Percentiles rank a stretch among this genome's conserved stretches.
Conservation (phyloP, 257 asterid species). For the Perilla frutescens region DNA sequence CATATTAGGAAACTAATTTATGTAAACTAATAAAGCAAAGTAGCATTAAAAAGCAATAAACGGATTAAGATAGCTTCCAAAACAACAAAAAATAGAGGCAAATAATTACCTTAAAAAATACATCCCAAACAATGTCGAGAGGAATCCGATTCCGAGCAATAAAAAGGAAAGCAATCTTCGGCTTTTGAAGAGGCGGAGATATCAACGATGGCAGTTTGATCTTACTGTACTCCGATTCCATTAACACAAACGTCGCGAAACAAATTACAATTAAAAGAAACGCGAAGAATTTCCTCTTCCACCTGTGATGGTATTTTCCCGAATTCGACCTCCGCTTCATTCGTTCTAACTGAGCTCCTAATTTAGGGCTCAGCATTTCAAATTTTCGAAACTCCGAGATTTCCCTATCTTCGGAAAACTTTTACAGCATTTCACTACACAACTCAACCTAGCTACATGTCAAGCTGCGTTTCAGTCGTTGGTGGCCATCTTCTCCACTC, state of each 20-base stretch:
- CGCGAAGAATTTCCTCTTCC: conserved; percentile 66
- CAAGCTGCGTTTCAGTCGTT: conserved; percentile 23
- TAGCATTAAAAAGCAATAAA: conserved; percentile 9
- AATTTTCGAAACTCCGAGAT: not conserved
- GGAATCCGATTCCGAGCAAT: conserved; percentile 93
- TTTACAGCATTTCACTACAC: conserved; percentile 24
- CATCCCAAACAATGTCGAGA: conserved; percentile 84
- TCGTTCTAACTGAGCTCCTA: conserved; percentile 33
- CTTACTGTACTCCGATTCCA: conserved; percentile 70
- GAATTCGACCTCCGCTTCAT: conserved; percentile 60
- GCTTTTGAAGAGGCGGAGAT: conserved; percentile 58
- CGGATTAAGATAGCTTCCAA: conserved; percentile 13
- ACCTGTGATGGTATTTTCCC: conserved; percentile 62
- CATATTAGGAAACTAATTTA: conserved; percentile 30
- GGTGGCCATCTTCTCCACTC: conserved; percentile 24
- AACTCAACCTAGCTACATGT: conserved; percentile 2
- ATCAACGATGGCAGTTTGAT: conserved; percentile 54
- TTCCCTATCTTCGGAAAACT: not conserved
- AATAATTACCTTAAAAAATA: conserved; percentile 68
- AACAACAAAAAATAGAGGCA: conserved; percentile 19
- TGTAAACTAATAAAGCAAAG: conserved; percentile 19
- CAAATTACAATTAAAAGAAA: conserved; percentile 58
- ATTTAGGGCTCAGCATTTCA: conserved; percentile 37
- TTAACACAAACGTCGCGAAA: conserved; percentile 59
- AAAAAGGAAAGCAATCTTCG: conserved; percentile 79